Base-by-base conservation (phyloP, 805 yeast genomes). In the Candida sanyiensis region DNA sequence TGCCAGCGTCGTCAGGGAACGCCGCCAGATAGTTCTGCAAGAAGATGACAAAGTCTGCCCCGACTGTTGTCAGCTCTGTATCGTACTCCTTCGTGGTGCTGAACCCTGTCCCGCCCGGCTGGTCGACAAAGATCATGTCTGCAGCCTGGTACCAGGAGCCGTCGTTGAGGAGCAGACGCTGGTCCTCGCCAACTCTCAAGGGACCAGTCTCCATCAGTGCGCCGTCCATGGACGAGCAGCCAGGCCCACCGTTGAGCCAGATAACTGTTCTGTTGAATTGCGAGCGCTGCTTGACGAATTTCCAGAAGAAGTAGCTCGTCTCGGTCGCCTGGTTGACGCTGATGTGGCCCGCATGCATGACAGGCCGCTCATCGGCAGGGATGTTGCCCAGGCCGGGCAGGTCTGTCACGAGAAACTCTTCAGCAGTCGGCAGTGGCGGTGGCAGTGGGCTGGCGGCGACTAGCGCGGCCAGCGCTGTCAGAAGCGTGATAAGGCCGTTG, bases 191-290 rank as follows among this genome's bases (percentile, higher is more conserved):
- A 15, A 87, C 71, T 38, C 96, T 68, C 31, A 87, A 73, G 0
- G 98, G 97, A 0, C 98, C 98, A 3, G 80, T 64, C 59, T 93
- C 98, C 76, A 89, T 75, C 47, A 93, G 57, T 0, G 95, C 96
- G 12, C 98, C 98, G 61, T 93, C 98, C 93, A 90, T 78, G 0
- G 97, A 88, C 2, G 96, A 88, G 59, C 98, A 93, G 0, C 98
- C 98, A 0, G 98, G 98, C 0, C 98, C 98, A 28, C 98, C 98
- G 58, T 93, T 93, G 17, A 93, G 69, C 97, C 98, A 93, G 39
- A 93, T 70, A 7, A 83, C 70, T 17, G 83, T 68, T 45, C 69
- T 70, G 47, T 69, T 47, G 41, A 44, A 43, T 16, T 44, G 37
- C 3, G 47, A 23, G 7, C 43, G 26, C n/a, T 41, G 41, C 27